Base-by-base conservation (phyloP, 75 land plant genomes). In the Pseudotsuga menziesii region DNA sequence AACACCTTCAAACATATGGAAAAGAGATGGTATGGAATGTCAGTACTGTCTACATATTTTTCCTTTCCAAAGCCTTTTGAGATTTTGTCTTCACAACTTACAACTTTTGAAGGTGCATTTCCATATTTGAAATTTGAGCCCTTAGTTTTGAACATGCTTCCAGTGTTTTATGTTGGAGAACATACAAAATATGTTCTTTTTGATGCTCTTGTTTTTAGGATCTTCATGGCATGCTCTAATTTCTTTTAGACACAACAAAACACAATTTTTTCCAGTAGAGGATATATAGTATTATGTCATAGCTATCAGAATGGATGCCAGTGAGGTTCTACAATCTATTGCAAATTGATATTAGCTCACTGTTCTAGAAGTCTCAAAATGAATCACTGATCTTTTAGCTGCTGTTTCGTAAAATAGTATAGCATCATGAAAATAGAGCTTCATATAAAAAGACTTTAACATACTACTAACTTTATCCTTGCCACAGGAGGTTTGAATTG, bases 401-500 rank as follows among this genome's bases (percentile, higher is more conserved):
- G 0, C 32, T 39, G 20, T 36, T 64, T 13, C 0, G 14, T 26
- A 27, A 17, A 64, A 61, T 61, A 23, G 25, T 23, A 23, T 12
- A 61, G 12, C 63, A 23, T 61, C 11, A 61, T 23, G 48, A 5
- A 44, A 44, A 8, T 61, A 32, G 27, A 23, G 63, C 32, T 61
- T 61, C 13, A 3, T 23, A 25, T 13, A 61, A 61, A 12, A 5
- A 8, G 27, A 25, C 12, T 61, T 5, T 25, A 61, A 26, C 9
- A 20, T 52, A 41, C 36, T 52, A 23, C 74, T 72, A 11, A 72
- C 13, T 20, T 72, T 57, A 57, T 58, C 29, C 35, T 39, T 29
- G 78, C 36, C 79, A 62, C 61, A 86, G 92, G 63, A 81, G 83
- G 82, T 91, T 85, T 82, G 82, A 91, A 54, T 80, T 91, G 90